Conservation (phyloP, 768 basidiomycete species). For the Antrodiella citrinella region DNA sequence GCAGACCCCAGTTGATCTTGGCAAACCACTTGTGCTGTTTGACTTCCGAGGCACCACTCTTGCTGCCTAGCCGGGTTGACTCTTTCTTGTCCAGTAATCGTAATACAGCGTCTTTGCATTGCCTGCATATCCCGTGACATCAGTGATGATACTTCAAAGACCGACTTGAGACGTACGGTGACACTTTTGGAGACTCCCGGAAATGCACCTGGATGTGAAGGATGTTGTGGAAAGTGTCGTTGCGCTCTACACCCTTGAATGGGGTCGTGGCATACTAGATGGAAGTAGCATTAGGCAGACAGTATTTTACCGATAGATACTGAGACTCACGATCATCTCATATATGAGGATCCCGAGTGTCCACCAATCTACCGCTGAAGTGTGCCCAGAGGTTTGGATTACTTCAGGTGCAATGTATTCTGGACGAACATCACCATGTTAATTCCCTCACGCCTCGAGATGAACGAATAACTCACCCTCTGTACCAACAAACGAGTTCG, state of each 20-base stretch:
- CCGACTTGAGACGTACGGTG: constrained; percentile 42
- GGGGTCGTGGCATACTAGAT: constrained; percentile 99
- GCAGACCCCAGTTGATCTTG: constrained; percentile 93
- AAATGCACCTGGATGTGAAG: constrained; percentile 80
- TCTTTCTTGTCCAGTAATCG: constrained; percentile 93
- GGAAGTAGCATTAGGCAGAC: constrained; percentile 6
- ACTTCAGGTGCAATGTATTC: constrained; percentile 99
- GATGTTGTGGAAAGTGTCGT: constrained; percentile 95
- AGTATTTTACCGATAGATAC: background rate
- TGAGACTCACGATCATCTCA: constrained; percentile 89
- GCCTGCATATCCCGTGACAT: constrained; percentile 34
- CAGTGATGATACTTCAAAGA: constrained; percentile 2
- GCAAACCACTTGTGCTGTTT: constrained; percentile 99
- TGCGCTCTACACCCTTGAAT: constrained; percentile 93
- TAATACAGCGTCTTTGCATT: constrained; percentile 80
- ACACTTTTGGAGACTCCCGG: constrained; percentile 76
- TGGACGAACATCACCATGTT: constrained; percentile 31
- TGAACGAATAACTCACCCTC: constrained; percentile 54
- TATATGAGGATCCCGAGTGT: constrained; percentile 96
- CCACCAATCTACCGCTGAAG: constrained; percentile 99
- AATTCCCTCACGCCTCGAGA: constrained; percentile 13
- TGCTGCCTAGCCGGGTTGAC: constrained; percentile 78
- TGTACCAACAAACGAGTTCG: constrained; percentile 98
- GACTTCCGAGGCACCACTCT: constrained; percentile 94
- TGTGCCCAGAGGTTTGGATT: constrained; percentile 93